Evolutionary conservation across 2,329 filamentous ascomycete species (phyloP).

Genomic region (Lanzia echinophila): DNA sequence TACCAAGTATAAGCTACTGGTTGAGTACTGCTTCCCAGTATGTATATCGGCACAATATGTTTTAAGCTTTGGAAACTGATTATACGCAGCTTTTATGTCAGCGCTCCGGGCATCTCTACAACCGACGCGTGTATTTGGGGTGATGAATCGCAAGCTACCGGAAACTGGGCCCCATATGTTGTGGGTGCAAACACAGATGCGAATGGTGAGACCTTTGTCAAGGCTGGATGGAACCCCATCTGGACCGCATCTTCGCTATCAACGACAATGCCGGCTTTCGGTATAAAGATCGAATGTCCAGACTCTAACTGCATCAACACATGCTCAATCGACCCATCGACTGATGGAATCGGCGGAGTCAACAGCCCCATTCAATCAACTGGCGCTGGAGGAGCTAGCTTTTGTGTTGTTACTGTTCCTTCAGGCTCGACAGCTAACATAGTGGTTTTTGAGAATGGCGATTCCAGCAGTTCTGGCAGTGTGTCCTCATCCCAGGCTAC

Average conservation of each 20-base stretch:
- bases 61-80: constrained; percentile 14
- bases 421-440: constrained; percentile 61
- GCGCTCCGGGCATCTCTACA: constrained; percentile 58
- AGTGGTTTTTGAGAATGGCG: constrained; percentile 47
- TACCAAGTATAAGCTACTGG: constrained; percentile 67
- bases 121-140: constrained; percentile 68
- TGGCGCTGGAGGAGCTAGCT: constrained; percentile 62
- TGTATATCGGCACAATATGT: constrained; percentile 31
- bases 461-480: constrained; percentile 14
- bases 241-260: constrained; percentile 51
- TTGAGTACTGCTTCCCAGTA: constrained; percentile 66
- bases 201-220: constrained; percentile 63
- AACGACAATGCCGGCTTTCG: constrained; percentile 54
- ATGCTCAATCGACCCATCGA: constrained; percentile 60
- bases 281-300: constrained; percentile 63
- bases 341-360: constrained; percentile 50
- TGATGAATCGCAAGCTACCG: constrained; percentile 50
- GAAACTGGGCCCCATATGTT: constrained; percentile 74
- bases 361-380: constrained; percentile 45
- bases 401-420: constrained; percentile 71
- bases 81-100: constrained; percentile 62
- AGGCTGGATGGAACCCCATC: constrained; percentile 73
- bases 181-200: constrained; percentile 65
- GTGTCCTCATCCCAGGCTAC: constrained; percentile 11
- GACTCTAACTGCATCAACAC: constrained; percentile 64